These are phyloP conservation scores for Boletus bicolor DNA, from an alignment of 768 basidiomycete genomes.

Conservation along the genomic window DNA sequence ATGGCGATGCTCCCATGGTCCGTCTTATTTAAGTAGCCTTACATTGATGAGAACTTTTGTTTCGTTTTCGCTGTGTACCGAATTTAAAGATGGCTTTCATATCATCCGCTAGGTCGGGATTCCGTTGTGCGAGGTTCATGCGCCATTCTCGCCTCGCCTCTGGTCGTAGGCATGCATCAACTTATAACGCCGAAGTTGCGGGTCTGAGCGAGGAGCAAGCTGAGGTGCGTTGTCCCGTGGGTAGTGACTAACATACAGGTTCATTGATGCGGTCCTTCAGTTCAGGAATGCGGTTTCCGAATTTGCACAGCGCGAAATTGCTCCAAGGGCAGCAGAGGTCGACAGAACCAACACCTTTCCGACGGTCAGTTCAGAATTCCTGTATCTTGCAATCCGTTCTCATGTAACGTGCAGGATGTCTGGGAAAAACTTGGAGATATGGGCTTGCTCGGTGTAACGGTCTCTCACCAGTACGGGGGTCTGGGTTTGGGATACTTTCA, in stretches of 20 bases:
- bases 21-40: neutral
- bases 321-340: slow-evolving; percentile 81
- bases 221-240: slow-evolving; percentile 49
- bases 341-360: slow-evolving; percentile 86
- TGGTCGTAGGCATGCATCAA: slow-evolving; percentile 36
- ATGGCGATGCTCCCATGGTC: slow-evolving; percentile 8
- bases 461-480: slow-evolving; percentile 76
- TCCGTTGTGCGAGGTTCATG: slow-evolving; percentile 1
- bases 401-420: slow-evolving; percentile 53
- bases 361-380: slow-evolving; percentile 40
- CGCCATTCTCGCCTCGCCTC: neutral
- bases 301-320: slow-evolving; percentile 81
- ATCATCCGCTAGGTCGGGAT: slow-evolving; percentile 10
- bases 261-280: slow-evolving; percentile 36
- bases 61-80: neutral
- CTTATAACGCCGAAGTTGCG: slow-evolving; percentile 70
- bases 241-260: neutral
- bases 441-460: slow-evolving; percentile 90
- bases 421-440: slow-evolving; percentile 90
- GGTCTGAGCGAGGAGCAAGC: slow-evolving; percentile 77
- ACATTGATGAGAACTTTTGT: neutral
- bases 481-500: slow-evolving; percentile 80
- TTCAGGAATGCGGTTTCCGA: slow-evolving; percentile 76
- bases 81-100: slow-evolving; percentile 10
- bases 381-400: neutral